Base-by-base conservation (phyloP, 2,329 filamentous ascomycete genomes). In the Aschersonia sp. region DNA sequence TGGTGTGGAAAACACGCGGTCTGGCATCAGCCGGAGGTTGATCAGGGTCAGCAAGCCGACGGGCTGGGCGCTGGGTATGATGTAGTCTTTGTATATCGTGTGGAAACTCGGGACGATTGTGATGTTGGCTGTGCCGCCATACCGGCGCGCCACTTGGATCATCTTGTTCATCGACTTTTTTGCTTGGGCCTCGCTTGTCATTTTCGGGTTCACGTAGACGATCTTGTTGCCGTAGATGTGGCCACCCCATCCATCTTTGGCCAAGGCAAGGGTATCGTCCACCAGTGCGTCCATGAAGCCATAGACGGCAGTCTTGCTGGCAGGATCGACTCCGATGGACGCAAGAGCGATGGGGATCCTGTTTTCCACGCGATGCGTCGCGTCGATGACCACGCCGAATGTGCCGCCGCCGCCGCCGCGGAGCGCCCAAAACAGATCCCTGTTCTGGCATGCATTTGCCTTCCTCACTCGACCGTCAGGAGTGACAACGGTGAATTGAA, bases 401-500 rank as follows among this genome's bases (percentile, higher is more conserved):
- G 66, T 69, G 43, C 61, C 66, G 4, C 61, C 60, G 14, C 70
- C 68, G 2, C 66, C 71, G 5, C 71, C 72, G 30, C 66, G 59
- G 11, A 74, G 58, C 1, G 71, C 71, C 64, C 71, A 73, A 60
- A 70, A 74, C 1, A 76, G 59, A 39, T 74, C 71, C 1, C 59
- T 48, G 50, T 74, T 62, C 29, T 61, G 55, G n/a, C 56, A 62
- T 30, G 62, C 54, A 47, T 64, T 65, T n/a, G 61, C 65, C 43
- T 64, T 62, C 31, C 69, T 54, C 30, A 69, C 62, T 4, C 59
- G 51, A 2, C 71, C 70, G 43, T 66, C 62, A 0, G 68, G 60
- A 3, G 67, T 66, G n/a, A 74, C 65, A n/a, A 74, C 52, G 39
- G 48, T 52, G 40, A 52, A 50, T 41, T 53, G 50, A 10, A 52